Evolutionary conservation across 768 basidiomycete species (phyloP).

Genomic region (Leccinum subtestaceum): DNA sequence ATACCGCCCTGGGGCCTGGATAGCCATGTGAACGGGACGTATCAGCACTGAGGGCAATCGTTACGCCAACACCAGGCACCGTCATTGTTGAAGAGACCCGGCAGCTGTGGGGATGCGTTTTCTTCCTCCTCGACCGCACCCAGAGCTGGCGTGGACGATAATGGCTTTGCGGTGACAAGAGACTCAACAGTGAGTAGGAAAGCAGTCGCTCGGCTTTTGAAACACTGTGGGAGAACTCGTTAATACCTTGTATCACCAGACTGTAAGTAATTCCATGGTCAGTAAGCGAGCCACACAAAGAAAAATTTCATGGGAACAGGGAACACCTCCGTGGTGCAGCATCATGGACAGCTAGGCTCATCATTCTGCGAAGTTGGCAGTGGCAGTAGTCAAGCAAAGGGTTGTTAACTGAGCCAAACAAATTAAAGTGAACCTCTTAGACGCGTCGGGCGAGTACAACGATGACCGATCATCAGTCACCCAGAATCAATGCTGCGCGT

Average conservation of each 20-base stretch:
- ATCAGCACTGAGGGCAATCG: conserved; percentile 65
- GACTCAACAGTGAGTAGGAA: conserved; percentile 67
- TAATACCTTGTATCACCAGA: too few species aligned
- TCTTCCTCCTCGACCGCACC: conserved; percentile 50
- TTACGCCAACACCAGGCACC: conserved; percentile 90
- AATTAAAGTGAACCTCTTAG: not conserved
- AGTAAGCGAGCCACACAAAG: too few species aligned
- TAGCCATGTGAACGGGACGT: conserved; percentile 70
- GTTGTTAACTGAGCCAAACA: conserved; percentile 1
- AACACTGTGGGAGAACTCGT: too few species aligned
- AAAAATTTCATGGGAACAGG: too few species aligned
- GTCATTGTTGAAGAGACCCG: conserved; percentile 62
- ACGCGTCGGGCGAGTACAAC: conserved; percentile 13
- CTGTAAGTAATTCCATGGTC: too few species aligned
- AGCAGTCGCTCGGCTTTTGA: conserved; percentile 64
- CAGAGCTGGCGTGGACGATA: conserved; percentile 46
- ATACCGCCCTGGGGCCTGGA: conserved; percentile 60
- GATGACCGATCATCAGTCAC: conserved; percentile 32
- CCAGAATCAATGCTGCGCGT: conserved; percentile 63
- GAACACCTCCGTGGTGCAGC: too few species aligned
- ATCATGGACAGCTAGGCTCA: too few species aligned
- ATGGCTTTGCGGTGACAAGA: conserved; percentile 67
- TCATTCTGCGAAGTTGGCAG: too few species aligned
- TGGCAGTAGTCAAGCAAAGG: too few species aligned
- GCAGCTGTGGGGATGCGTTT: conserved; percentile 36